Evolutionary conservation across 2,329 filamentous ascomycete genomes (phyloP), one percentile per base, ranked within the genome.

Genomic region (Exophiala sp.): DNA sequence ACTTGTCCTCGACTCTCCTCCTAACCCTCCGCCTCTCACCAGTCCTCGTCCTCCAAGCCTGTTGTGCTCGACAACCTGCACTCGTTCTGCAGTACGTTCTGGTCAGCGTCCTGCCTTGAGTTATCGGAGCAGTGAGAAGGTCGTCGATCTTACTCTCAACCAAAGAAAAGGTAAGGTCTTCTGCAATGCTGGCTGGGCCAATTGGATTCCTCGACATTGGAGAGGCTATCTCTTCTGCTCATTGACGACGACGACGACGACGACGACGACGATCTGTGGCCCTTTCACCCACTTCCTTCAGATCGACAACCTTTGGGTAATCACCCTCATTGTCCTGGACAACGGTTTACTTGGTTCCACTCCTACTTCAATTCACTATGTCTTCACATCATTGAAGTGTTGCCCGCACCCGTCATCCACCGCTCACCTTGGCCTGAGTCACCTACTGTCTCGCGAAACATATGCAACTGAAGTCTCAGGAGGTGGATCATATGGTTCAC

Each of bases 1-100:
- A 40, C 40, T 50, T 48, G 54, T 58, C 54, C 56, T 55, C 58
- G 57, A 57, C 56, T 43, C 46, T 41, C 39, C 48, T 53, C 51
- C 50, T 42, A 47, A 38, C 43, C 51, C 46, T 39, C 38, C 46
- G 47, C 22, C 51, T 49, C 41, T 40, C 42, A 53, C 45, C 32
- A 34, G 23, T 44, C 49, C 50, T 53, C 47, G 23, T 44, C 49
- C 50, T 53, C 47, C 49, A 37, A 49, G 42, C 38, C 27, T 43
- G 46, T 43, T 35, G 42, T 40, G 29, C 39, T 43, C 41, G 32
- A 42, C 46, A 50, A 43, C 40, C 38, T 55, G 50, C 56, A 54
- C 38, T 57, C 52, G 47, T 56, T 55, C 50, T 45, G 46, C 41
- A 46, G 44, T 46, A 50, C 54, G 48, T 58, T 58, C 58, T 57